Percentiles rank a stretch among this genome's conserved stretches.
These are phyloP conservation scores for Alternaria conjuncta DNA, from an alignment of 2,329 filamentous ascomycete genomes.

Conservation along the genomic window DNA sequence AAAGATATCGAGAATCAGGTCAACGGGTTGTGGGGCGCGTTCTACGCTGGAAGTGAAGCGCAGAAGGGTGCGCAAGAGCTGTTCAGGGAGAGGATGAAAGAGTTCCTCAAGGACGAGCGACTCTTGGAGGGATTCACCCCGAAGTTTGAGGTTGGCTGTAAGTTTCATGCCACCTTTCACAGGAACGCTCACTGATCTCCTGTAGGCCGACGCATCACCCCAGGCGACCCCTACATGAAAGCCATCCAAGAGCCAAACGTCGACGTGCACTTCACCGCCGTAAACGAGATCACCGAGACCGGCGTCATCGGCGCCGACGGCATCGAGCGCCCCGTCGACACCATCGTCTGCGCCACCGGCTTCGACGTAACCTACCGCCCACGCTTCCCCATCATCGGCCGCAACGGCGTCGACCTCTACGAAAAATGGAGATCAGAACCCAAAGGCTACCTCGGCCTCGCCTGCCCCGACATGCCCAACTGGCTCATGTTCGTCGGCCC, in stretches of 20 bases:
- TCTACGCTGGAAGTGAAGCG: constrained; percentile 52
- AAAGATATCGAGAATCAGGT: constrained; percentile 57
- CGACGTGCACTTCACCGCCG: constrained; percentile 58
- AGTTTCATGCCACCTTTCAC: not conserved
- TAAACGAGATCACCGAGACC: constrained; percentile 54
- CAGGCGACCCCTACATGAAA: constrained; percentile 59
- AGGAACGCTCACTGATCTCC: not conserved
- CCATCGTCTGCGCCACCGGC: constrained; percentile 55
- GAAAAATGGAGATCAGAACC: constrained; percentile 51
- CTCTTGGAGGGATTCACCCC: constrained; percentile 57
- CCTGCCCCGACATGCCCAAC: constrained; percentile 53
- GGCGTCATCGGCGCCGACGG: constrained; percentile 55
- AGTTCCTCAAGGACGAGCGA: constrained; percentile 59
- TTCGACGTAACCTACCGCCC: constrained; percentile 55
- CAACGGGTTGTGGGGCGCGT: constrained; percentile 56
- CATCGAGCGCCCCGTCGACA: constrained; percentile 50
- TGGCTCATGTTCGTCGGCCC: constrained; percentile 52
- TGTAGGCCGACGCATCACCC: constrained; percentile 52
- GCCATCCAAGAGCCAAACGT: constrained; percentile 59
- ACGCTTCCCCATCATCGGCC: constrained; percentile 53
- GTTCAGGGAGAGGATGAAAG: constrained; percentile 55
- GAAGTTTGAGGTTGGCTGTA: constrained; percentile 55
- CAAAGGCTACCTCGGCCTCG: constrained; percentile 52
- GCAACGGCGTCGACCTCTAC: constrained; percentile 48
- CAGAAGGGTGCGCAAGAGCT: constrained; percentile 50